Evolutionary conservation across 1,284 basidiomycete species (phyloP).

Genomic region (Pseudozyma tsukubaensis): DNA sequence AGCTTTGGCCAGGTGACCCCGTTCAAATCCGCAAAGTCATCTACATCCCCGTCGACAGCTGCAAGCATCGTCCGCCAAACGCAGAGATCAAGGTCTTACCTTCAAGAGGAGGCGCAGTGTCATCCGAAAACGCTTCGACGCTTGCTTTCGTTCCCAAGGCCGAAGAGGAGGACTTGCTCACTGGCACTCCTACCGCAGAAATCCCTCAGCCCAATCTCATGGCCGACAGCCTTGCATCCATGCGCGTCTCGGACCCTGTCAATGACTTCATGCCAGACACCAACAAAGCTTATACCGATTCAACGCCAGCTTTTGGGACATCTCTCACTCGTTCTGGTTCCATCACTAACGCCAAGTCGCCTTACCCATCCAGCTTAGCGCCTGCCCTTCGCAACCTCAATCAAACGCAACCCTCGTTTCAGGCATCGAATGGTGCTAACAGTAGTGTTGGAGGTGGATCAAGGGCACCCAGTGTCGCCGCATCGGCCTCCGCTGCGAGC

Average conservation of each 20-base stretch:
- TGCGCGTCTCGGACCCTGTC: conserved; percentile 32
- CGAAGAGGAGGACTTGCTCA: conserved; percentile 37
- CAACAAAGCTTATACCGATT: conserved; percentile 43
- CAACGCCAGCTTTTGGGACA: conserved; percentile 13
- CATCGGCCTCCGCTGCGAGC: conserved; percentile 38
- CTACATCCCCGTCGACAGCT: conserved; percentile 64
- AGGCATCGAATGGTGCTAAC: conserved; percentile 3
- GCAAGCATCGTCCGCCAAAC: conserved; percentile 55
- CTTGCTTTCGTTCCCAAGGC: conserved; percentile 41
- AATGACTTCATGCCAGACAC: conserved; percentile 51
- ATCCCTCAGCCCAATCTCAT: conserved; percentile 17
- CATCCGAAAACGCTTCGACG: conserved; percentile 14
- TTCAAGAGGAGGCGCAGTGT: conserved; percentile 20
- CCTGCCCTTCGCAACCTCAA: conserved; percentile 31
- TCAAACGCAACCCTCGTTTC: conserved; percentile 8
- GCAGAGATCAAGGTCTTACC: conserved; percentile 48
- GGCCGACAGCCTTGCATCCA: conserved; percentile 15
- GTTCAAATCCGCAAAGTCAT: conserved; percentile 62
- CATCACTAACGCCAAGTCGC: conserved; percentile 9
- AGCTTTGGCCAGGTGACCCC: conserved; percentile 65
- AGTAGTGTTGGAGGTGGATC: conserved; percentile 35
- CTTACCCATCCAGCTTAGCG: conserved; percentile 29
- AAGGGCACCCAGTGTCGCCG: conserved; percentile 29
- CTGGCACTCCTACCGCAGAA: conserved; percentile 24
- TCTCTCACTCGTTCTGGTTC: conserved; percentile 26